A percentile compares a stretch with the other conserved stretches of the same genome.
Conservation (phyloP, 106 monocot species). For the Dendrobium chrysotoxum region DNA sequence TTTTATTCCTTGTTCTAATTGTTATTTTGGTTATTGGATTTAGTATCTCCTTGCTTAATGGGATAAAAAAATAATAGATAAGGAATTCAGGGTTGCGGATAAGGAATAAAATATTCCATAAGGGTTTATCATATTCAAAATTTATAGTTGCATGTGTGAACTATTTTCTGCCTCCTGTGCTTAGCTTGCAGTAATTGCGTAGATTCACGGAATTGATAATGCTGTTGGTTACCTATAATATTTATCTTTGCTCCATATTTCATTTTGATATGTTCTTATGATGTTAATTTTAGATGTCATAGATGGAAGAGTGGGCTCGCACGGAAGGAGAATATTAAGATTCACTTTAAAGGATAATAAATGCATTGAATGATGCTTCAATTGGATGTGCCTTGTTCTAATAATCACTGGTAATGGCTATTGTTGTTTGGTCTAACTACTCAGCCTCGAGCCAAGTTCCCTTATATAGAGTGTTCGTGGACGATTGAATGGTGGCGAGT, state of each 20-base stretch:
- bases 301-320: constrained; percentile 50
- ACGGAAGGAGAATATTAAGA: constrained; percentile 47
- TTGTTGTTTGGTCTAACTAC: too few species aligned
- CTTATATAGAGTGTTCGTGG: too few species aligned
- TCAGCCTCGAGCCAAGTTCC: too few species aligned
- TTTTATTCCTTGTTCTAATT: too few species aligned
- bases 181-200: neutral
- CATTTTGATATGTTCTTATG: neutral
- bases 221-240: neutral
- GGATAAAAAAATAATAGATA: too few species aligned
- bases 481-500: too few species aligned
- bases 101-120: too few species aligned
- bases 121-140: too few species aligned
- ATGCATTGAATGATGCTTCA: constrained; percentile 57
- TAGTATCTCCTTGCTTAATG: too few species aligned
- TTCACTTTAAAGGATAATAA: constrained; percentile 48
- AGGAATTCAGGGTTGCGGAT: too few species aligned
- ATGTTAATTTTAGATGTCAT: constrained; percentile 36
- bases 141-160: neutral
- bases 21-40: too few species aligned
- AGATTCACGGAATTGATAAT: neutral
- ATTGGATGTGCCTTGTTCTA: neutral
- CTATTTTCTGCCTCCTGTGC: neutral
- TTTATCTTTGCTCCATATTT: neutral
- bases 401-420: too few species aligned